Evolutionary conservation across 257 asterid genomes (phyloP), one percentile per base, ranked within the genome.

Genomic region (Solanum acaule): DNA sequence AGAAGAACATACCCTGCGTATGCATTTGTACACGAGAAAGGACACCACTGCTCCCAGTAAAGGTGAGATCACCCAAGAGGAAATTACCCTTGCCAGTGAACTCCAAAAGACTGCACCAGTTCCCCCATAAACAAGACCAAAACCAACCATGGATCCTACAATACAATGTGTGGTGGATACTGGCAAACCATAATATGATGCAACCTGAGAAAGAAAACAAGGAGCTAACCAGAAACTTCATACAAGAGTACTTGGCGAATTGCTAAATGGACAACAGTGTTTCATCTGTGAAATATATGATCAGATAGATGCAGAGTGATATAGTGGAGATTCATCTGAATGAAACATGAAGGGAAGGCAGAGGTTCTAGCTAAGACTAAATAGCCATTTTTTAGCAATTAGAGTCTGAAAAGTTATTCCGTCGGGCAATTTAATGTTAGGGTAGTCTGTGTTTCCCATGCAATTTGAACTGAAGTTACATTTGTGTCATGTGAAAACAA

Each of bases 71-170:
- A 95, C 97, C 99, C 99, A 96, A 33, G 99, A 96, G 33, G 94
- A 94, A 87, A 95, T 95, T 38, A 96, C 98, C 89, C 95, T 93
- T 77, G 98, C 98, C 61, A 96, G 87, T 78, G 99, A 96, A 88
- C 97, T 95, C 98, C 99, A 96, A 88, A 97, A 95, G 35, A 97
- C 98, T 38, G 99, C 98, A 49, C 95, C 98, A 6, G 96, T 44
- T 61, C 99, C 99, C 76, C 98, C 98, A 52, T 97, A 97, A 34
- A 87, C 98, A 27, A 97, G 94, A 75, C 98, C 98, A 82, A 97
- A 97, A 82, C 98, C 99, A 70, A 95, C 99, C 99, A 97, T 97
- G 33, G 98, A 95, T 86, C 99, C 99, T 4, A 97, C 98, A n/a
- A 95, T 95, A 83, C 98, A 96, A 85, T 96, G 99, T 76, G 99